Evolutionary conservation across 148 eudicot genomes (phyloP).

Genomic region (Simmondsia chinensis): DNA sequence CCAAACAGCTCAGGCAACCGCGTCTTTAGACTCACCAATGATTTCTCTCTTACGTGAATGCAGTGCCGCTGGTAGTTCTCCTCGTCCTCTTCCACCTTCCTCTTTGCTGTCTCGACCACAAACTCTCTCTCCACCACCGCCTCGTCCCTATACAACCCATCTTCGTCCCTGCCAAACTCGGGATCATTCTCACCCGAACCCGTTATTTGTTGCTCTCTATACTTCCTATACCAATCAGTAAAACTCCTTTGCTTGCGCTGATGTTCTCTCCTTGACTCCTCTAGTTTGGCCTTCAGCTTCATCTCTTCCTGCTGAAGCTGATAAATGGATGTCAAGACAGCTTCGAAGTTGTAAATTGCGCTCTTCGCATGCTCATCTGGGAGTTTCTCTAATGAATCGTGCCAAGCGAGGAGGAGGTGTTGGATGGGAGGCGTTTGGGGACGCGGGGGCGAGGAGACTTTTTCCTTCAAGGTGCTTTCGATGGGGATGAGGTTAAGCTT

Average conservation of each 20-base stretch:
- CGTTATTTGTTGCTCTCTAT: conserved; percentile 39
- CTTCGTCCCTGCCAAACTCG: conserved; percentile 19
- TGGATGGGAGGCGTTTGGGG: conserved; percentile 69
- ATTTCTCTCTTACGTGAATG: conserved; percentile 72
- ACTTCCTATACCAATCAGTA: conserved; percentile 61
- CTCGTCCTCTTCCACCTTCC: conserved; percentile 56
- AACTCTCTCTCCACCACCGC: conserved; percentile 35
- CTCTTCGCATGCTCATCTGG: conserved; percentile 68
- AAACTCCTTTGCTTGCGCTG: conserved; percentile 40
- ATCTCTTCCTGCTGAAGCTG: conserved; percentile 71
- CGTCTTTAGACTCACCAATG: conserved; percentile 48
- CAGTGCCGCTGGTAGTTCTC: conserved; percentile 46
- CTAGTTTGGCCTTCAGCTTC: conserved; percentile 47
- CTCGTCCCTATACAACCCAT: conserved; percentile 22
- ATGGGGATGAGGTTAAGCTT: conserved; percentile 80
- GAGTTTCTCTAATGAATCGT: conserved; percentile 64
- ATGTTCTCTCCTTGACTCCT: conserved; percentile 55
- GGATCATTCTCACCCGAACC: conserved; percentile 43
- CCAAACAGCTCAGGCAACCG: conserved; percentile 71
- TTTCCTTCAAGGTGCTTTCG: conserved; percentile 74
- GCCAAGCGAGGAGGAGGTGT: conserved; percentile 63
- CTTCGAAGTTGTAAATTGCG: conserved; percentile 61
- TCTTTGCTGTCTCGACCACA: conserved; percentile 39
- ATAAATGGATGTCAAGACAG: conserved; percentile 45
- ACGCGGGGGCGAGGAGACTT: conserved; percentile 66